Base-by-base conservation (phyloP, 768 basidiomycete species). In the Mycena latifolia region DNA sequence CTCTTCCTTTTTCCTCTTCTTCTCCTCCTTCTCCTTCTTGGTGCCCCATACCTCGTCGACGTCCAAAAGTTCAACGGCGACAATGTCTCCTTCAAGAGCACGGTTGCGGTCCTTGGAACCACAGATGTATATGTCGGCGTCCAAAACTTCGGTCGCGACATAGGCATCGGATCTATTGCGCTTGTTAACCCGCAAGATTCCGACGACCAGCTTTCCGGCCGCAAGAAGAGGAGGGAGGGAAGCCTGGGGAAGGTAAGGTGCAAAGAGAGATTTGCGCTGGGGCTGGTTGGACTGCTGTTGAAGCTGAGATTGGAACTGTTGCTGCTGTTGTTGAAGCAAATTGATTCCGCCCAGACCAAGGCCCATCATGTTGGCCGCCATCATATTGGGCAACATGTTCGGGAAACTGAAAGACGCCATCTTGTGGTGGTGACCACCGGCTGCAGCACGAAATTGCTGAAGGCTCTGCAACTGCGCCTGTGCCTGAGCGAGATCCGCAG, bases 21-120 rank as follows among this genome's bases (percentile, higher is more conserved):
- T 99, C 84, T 99, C 98, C 78, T 99, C 98, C 82, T 99, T 99
- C 82, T 99, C 98, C 81, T 99, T 99, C 86, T 99, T 99, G 7
- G 98, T 98, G 11, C 93, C 92, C 94, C 94, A 94, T 17, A 98
- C 96, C 79, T 98, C 96, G 73, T 98, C 96, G 27, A 99, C 97
- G 72, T 99, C 98, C 60, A 99, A 86, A 48, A 99, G 87, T 78
- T 99, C 98, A 25, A 99, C 94, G 24, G 97, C 98, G 63, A 99
- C 95, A 61, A 99, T 97, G 75, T 99, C 98, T 27, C 98, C 98
- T 77, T 99, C 98, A 39, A 99, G 85, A 43, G 98, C 98, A 69
- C 98, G 91, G 76, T 99, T 99, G 69, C 98, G 93, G 78, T 99
- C 98, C 76, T 98, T 98, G 35, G 96, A 98, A 46, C 98, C 97